phyloP scores from a whole-genome alignment of 1,284 basidiomycete genomes.

The Apiotrichum sp. region DNA sequence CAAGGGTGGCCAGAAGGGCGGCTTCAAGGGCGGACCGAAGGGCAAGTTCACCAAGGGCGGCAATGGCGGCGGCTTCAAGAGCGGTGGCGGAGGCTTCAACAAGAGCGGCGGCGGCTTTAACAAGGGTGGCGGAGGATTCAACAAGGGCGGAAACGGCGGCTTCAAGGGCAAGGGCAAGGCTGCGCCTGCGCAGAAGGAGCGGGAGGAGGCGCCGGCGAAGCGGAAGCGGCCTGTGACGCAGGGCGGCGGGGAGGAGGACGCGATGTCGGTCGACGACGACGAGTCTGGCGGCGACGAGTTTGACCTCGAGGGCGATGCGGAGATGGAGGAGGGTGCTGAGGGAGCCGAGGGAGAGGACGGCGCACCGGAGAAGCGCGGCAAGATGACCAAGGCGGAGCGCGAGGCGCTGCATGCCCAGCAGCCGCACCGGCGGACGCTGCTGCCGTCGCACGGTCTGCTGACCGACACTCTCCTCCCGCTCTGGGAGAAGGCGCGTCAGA shows the following conservation, averaged over 20 bases:
- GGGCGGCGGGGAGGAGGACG: constrained; percentile 36
- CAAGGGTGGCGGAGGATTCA: background rate
- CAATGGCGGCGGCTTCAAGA: background rate
- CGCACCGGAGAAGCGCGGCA: constrained; percentile 26
- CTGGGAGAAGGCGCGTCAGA: constrained; percentile 74
- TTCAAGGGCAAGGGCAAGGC: constrained; percentile 5
- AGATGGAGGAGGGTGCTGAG: constrained; percentile 20
- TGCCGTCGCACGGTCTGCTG: constrained; percentile 64
- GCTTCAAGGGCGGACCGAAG: background rate
- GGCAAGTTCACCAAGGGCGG: background rate
- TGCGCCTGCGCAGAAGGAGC: background rate
- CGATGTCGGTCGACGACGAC: constrained; percentile 21
- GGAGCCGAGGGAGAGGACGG: constrained; percentile 12
- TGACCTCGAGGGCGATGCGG: constrained; percentile 9
- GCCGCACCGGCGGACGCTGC: constrained; percentile 59
- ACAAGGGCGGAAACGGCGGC: constrained; percentile 7
- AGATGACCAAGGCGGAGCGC: constrained; percentile 36
- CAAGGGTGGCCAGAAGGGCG: background rate
- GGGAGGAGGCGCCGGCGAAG: constrained; percentile 4
- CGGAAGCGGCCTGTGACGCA: constrained; percentile 35
- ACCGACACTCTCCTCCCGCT: constrained; percentile 62
- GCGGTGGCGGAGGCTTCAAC: background rate
- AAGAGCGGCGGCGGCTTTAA: background rate
- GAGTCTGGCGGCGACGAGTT: constrained; percentile 22
- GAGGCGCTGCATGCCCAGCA: constrained; percentile 42